phyloP scores from a whole-genome alignment of 2,329 filamentous ascomycete genomes.

The Berkeleyomyces rouxiae region DNA sequence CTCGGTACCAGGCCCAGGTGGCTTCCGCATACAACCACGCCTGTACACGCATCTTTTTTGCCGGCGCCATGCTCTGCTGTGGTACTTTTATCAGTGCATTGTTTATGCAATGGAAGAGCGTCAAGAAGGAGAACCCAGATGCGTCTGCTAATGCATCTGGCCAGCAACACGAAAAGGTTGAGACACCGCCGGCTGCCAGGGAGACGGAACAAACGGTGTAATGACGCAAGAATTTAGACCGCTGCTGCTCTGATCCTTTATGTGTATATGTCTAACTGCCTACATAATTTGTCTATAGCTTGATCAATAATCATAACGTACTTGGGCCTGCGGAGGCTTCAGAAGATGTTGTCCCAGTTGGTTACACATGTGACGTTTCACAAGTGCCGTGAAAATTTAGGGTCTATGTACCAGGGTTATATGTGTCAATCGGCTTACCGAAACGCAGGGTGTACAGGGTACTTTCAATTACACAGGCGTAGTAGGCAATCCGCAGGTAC shows the following conservation, averaged over 20 bases:
- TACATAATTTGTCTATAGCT: background rate
- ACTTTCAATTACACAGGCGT: background rate
- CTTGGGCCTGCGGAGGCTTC: background rate
- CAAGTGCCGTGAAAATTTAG: background rate
- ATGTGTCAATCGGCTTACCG: background rate
- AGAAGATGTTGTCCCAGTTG: background rate
- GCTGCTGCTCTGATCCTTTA: too few relatives aligned
- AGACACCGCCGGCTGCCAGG: background rate
- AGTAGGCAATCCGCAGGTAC: background rate
- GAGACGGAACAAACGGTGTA: background rate
- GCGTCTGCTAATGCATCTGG: slow-evolving; percentile 1
- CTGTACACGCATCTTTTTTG: slow-evolving; percentile 45
- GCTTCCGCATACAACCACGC: slow-evolving; percentile 48
- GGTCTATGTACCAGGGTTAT: background rate
- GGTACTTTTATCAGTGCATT: slow-evolving; percentile 39
- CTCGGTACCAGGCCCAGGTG: slow-evolving; percentile 34
- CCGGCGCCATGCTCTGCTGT: slow-evolving; percentile 38
- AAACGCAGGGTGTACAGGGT: background rate
- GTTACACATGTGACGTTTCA: too few relatives aligned
- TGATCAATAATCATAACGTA: background rate
- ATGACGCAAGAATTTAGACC: background rate
- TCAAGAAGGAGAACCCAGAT: slow-evolving; percentile 33
- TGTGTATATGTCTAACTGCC: background rate
- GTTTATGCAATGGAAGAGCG: slow-evolving; percentile 49
- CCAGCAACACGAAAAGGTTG: background rate